A percentile compares a stretch with the other conserved stretches of the same genome.
Evolutionary conservation across 2,329 filamentous ascomycete genomes (phyloP).

Genomic region (Fusarium acutatum): DNA sequence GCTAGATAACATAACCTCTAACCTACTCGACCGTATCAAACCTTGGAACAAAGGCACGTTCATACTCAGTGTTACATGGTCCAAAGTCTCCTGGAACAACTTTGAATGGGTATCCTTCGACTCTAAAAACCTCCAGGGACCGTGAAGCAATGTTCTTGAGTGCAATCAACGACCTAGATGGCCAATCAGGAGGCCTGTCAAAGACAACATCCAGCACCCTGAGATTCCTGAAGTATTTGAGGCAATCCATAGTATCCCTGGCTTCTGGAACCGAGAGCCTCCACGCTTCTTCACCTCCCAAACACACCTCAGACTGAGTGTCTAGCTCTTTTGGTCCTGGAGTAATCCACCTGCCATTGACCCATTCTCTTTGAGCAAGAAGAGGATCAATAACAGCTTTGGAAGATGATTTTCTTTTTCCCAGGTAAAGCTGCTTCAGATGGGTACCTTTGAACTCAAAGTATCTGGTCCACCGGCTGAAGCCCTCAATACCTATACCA

Average conservation of each 20-base stretch:
- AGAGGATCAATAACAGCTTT: neutral
- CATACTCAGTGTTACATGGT: neutral
- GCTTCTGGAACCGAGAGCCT: neutral
- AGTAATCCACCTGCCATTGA: neutral
- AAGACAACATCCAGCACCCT: neutral
- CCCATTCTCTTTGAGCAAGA: conserved; percentile 2
- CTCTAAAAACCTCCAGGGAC: conserved; percentile 2
- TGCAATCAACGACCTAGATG: neutral
- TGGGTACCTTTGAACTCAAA: neutral
- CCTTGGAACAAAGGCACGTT: neutral
- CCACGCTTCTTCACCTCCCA: neutral
- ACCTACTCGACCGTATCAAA: neutral
- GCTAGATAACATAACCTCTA: no score
- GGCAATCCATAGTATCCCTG: neutral
- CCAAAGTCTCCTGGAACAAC: neutral
- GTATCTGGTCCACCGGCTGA: neutral
- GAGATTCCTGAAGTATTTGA: neutral
- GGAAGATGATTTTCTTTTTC: neutral
- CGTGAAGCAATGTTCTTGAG: neutral
- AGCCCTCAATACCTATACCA: neutral
- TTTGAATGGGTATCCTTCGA: conserved; percentile 1
- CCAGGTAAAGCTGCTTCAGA: conserved; percentile 9
- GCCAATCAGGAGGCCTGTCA: neutral
- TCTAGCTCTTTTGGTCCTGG: neutral
- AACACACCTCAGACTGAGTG: neutral